Evolutionary conservation across 1,284 basidiomycete genomes (phyloP).

Genomic region (Thecaphora frezii): DNA sequence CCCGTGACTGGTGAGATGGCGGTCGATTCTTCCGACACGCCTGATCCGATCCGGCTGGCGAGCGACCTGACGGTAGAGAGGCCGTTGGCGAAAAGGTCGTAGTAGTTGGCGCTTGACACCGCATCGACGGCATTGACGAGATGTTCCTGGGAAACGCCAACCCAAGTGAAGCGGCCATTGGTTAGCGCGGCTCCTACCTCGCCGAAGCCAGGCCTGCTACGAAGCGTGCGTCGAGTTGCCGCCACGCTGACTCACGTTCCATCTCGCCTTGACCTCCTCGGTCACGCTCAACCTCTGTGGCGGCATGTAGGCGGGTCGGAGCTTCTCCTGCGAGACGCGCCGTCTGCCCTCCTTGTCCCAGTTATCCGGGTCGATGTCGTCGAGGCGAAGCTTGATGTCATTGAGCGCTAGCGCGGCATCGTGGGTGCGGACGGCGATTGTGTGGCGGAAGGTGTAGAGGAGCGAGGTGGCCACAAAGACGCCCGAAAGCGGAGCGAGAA

Average conservation of each 20-base stretch:
- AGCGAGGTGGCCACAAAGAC: constrained; percentile 38
- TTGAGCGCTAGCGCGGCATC: constrained; percentile 26
- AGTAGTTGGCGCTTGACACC: constrained; percentile 31
- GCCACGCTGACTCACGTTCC: constrained; percentile 35
- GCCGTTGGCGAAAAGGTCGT: constrained; percentile 33
- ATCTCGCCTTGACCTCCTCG: constrained; percentile 39
- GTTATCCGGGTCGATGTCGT: constrained; percentile 41
- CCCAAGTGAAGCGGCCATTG: too few relatives aligned
- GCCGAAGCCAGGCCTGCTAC: too few relatives aligned
- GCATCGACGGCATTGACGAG: constrained; percentile 20
- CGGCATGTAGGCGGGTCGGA: constrained; percentile 30
- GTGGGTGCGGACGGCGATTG: constrained; percentile 35
- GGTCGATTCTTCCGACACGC: constrained; percentile 3
- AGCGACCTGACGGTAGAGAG: constrained; percentile 21
- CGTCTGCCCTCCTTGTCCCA: constrained; percentile 34
- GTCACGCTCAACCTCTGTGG: constrained; percentile 25
- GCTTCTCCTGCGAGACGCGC: constrained; percentile 15
- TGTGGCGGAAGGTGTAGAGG: constrained; percentile 40
- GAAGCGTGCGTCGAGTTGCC: too few relatives aligned
- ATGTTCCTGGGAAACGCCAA: too few relatives aligned
- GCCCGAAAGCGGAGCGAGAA: constrained; percentile 30
- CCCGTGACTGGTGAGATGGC: constrained; percentile 13
- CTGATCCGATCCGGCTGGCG: constrained; percentile 8
- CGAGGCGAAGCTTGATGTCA: constrained; percentile 29
- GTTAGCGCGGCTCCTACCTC: too few relatives aligned